Evolutionary conservation across 345 rosid species (phyloP).

Genomic region (Rhizophora mangle): DNA sequence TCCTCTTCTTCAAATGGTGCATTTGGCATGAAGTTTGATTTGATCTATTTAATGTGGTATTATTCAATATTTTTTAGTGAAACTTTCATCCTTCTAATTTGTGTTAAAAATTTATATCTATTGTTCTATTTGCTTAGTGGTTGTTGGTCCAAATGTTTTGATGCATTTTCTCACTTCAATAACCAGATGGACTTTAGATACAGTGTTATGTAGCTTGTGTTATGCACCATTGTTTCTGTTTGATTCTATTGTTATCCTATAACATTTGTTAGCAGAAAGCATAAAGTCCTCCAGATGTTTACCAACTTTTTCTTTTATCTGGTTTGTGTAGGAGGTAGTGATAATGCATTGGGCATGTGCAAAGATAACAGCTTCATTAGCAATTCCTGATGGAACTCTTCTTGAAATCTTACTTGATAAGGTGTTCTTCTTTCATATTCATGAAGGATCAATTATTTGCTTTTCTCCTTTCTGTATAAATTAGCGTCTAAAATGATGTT

Average conservation of each 20-base stretch:
- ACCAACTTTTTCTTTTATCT: neutral
- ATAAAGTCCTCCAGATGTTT: no score
- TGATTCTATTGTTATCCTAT: no score
- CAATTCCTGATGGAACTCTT: slow-evolving; percentile 79
- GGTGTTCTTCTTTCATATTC: slow-evolving; percentile 34
- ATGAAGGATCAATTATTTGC: neutral
- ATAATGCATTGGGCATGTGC: slow-evolving; percentile 99
- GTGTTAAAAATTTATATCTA: no score
- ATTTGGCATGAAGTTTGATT: neutral
- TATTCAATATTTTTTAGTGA: neutral
- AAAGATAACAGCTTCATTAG: slow-evolving; percentile 83
- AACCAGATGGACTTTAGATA: no score
- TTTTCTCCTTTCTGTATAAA: slow-evolving; percentile 5
- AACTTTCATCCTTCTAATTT: neutral
- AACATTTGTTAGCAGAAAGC: no score
- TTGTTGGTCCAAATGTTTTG: no score
- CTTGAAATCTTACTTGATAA: slow-evolving; percentile 91
- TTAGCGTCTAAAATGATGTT: slow-evolving; percentile 19
- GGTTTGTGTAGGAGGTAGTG: slow-evolving; percentile 70
- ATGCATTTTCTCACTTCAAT: no score
- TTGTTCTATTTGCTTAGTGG: no score
- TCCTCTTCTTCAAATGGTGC: neutral
- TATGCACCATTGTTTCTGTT: no score
- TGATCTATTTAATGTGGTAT: neutral
- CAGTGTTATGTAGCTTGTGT: no score